Evolutionary conservation across 192 early-diverging fungal species (phyloP).

Genomic region (Coemansia sp.): DNA sequence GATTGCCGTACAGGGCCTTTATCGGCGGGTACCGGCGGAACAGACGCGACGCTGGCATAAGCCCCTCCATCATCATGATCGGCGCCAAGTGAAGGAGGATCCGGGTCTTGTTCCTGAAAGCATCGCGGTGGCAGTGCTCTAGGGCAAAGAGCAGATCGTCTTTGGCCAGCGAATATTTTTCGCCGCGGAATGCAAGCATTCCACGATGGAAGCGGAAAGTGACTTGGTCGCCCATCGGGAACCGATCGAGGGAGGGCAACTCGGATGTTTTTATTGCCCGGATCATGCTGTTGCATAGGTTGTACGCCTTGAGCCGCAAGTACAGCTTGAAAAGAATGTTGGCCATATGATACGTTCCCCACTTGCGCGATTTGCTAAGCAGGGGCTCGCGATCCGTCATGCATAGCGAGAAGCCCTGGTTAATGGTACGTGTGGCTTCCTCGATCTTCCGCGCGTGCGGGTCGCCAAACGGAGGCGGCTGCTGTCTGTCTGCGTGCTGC

Average conservation of each 20-base stretch:
- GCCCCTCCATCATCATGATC: conserved; percentile 68
- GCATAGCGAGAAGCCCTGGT: conserved; percentile 86
- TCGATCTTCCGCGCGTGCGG: conserved; percentile 57
- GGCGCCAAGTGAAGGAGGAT: conserved; percentile 85
- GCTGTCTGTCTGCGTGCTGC: conserved; percentile 27
- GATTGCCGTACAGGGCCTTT: conserved; percentile 58
- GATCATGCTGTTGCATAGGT: conserved; percentile 82
- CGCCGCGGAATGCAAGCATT: conserved; percentile 80
- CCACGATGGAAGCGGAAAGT: conserved; percentile 87
- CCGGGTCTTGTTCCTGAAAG: conserved; percentile 56
- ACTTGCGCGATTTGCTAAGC: conserved; percentile 68
- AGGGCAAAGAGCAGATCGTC: conserved; percentile 52
- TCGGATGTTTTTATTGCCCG: conserved; percentile 69
- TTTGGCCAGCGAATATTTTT: conserved; percentile 67
- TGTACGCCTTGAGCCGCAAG: conserved; percentile 70
- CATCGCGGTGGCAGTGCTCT: conserved; percentile 45
- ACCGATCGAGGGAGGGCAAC: conserved; percentile 71
- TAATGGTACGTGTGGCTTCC: conserved; percentile 80
- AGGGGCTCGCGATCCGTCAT: conserved; percentile 69
- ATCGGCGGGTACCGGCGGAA: conserved; percentile 64
- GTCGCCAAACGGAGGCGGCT: not conserved
- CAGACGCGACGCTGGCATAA: conserved; percentile 62
- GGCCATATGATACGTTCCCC: conserved; percentile 89
- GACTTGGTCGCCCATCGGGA: conserved; percentile 82
- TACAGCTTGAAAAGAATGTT: conserved; percentile 87